These are phyloP conservation scores for Dorcoceras hygrometricum DNA, from an alignment of 257 asterid species.

Conservation along the genomic window DNA sequence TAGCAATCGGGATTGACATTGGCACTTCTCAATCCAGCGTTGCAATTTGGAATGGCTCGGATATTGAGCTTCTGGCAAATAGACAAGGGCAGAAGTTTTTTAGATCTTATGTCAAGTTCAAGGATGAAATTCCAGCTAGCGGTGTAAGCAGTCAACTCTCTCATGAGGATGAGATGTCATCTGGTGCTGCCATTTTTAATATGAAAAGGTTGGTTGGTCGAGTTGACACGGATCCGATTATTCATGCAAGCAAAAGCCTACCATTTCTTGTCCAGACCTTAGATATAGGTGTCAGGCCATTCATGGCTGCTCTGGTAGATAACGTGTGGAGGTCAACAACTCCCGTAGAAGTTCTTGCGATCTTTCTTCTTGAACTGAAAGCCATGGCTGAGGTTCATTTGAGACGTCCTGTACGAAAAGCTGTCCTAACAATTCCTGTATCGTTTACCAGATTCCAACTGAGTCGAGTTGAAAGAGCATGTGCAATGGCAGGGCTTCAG, in stretches of 20 bases:
- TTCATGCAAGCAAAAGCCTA: slow-evolving; percentile 71
- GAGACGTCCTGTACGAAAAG: slow-evolving; percentile 55
- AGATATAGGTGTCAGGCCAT: slow-evolving; percentile 73
- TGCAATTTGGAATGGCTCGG: slow-evolving; percentile 79
- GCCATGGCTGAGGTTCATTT: slow-evolving; percentile 66
- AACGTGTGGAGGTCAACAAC: slow-evolving; percentile 84
- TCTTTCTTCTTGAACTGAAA: slow-evolving; percentile 65
- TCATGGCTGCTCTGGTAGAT: slow-evolving; percentile 74
- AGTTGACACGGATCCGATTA: slow-evolving; percentile 76
- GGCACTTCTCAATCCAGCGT: slow-evolving; percentile 88
- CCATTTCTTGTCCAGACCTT: slow-evolving; percentile 81
- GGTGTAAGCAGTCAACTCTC: slow-evolving; percentile 69
- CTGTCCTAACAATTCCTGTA: slow-evolving; percentile 67
- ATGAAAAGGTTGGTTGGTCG: slow-evolving; percentile 78
- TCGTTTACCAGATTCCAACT: slow-evolving; percentile 79
- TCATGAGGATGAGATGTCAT: slow-evolving; percentile 66
- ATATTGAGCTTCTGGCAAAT: slow-evolving; percentile 63
- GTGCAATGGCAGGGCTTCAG: slow-evolving; percentile 94
- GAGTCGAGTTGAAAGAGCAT: slow-evolving; percentile 72
- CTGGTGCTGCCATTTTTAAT: slow-evolving; percentile 79
- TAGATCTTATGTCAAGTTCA: slow-evolving; percentile 67
- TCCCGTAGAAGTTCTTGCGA: slow-evolving; percentile 87
- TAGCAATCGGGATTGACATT: slow-evolving; percentile 79
- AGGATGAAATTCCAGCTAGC: slow-evolving; percentile 61
- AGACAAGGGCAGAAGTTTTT: slow-evolving; percentile 61